Base-by-base conservation (phyloP, 2,329 filamentous ascomycete species). In the Graphilbum sp. region DNA sequence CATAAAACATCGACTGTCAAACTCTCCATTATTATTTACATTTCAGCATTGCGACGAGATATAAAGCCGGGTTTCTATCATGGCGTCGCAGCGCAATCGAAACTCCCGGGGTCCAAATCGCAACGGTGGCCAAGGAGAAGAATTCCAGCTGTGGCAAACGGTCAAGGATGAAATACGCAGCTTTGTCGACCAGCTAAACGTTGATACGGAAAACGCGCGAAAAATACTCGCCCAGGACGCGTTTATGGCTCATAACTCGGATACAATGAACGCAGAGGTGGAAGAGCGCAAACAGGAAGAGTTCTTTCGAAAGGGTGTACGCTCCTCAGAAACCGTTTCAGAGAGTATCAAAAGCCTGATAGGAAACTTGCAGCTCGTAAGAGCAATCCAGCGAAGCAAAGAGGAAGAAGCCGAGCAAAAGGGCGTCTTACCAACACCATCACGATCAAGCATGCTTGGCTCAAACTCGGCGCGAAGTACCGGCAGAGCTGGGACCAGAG, bases 91-190 rank as follows among this genome's bases (percentile, higher is more conserved):
- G 4, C 46, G 54, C 18, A 54, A 50, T 33, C 49, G 54, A 23
- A 51, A 50, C 24, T 35, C 49, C 11, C 50, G 54, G 11, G 52
- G 52, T 10, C 53, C 53, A 16, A 52, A 49, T 38, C 56, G 61
- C 34, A 62, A 60, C 36, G 60, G 54, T 37, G 57, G 54, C 2
- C 57, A 60, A 41, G 61, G 60, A 30, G 61, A 64, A 41, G 61
- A 64, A 40, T 49, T 60, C 8, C 48, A 51, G 32, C 46, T 61
- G 11, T 64, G 61, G 61, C 53, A 57, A 36, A 54, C 52, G 23
- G 47, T 56, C 43, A 58, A 60, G 43, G 57, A 58, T 5, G 56
- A 60, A 37, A 41, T 62, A 15, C 51, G 51, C 13, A 42, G 39
- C 24, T 47, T 58, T 21, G 40, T 61, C 7, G 54, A 59, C 1